Percentiles rank a stretch among this genome's conserved stretches.
Evolutionary conservation across 116 monocot species (phyloP).

Genomic region (Papilionanthe hybrid): DNA sequence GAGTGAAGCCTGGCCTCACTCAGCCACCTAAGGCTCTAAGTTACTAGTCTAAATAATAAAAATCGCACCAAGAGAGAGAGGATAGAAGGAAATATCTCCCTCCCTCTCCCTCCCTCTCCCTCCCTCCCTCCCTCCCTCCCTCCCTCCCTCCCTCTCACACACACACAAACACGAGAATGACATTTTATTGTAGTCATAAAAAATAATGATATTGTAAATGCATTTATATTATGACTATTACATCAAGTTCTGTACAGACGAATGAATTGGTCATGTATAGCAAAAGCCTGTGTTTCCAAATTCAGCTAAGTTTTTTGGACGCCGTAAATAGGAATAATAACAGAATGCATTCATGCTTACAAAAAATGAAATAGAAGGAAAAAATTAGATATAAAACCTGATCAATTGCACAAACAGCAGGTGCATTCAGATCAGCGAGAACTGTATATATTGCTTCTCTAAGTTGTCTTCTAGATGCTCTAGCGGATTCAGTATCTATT

Average conservation of each 20-base stretch:
- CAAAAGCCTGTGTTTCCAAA: background rate
- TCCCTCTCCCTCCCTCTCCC: no score
- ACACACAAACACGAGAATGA: no score
- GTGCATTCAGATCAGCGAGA: constrained; percentile 89
- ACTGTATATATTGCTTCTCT: constrained; percentile 68
- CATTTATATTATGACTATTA: background rate
- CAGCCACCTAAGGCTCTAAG: no score
- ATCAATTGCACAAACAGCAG: constrained; percentile 89
- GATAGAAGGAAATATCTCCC: no score
- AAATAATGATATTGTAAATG: background rate
- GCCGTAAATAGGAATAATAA: background rate
- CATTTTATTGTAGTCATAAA: background rate
- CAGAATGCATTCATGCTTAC: background rate
- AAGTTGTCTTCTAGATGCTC: constrained; percentile 82
- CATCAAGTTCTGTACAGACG: background rate
- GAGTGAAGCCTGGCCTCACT: no score
- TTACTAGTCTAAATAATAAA: no score
- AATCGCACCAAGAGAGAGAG: no score
- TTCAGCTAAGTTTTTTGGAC: background rate
- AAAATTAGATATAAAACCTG: constrained; percentile 40
- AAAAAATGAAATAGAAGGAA: background rate
- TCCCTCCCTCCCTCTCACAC: no score
- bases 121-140: no score
- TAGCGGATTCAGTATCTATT: constrained; percentile 89
- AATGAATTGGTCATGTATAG: background rate